Base-by-base conservation (phyloP, 768 basidiomycete species). In the Suillus americanus region DNA sequence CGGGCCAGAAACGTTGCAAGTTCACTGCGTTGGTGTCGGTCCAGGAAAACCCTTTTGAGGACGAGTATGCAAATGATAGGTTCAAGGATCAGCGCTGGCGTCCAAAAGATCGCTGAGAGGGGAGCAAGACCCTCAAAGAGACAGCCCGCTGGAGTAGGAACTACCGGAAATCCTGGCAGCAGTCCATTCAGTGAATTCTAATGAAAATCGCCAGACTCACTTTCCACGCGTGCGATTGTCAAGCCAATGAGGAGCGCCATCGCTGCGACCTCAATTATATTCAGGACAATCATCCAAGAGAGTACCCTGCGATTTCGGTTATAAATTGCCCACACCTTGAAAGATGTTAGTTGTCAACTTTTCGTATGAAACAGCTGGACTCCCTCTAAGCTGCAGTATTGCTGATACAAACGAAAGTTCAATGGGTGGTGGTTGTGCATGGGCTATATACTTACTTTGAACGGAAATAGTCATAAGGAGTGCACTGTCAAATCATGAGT, bases 61-160 rank as follows among this genome's bases (percentile, higher is more conserved):
- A 74, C 73, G n/a, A 74, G 64, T 14, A 35, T 51, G 25, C 65
- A 73, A 43, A 73, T 65, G 38, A 74, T 65, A 3, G 73, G 72
- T 38, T 74, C 73, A 2, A 68, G 65, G n/a, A 73, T 54, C 7
- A 74, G 60, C 5, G 66, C 70, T 45, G 73, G 72, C 6, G 68
- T 64, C 70, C 72, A 74, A 60, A 74, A 71, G 1, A 71, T 61
- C 2, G 72, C 66, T 2, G 73, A 68, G 46, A 71, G 37, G 0
- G 64, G 62, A 14, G 69, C 55, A 16, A 73, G 54, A 5, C 66
- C 69, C n/a, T 64, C 55, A 54, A 71, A 73, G 18, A 60, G 62
- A 60, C 73, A 74, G 13, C 72, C 73, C 1, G 62, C 68, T 20
- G 68, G 55, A 3, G 72, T 69, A 2, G 72, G 70, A 20, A 67